A percentile compares a stretch with the other conserved stretches of the same genome.
Conservation (phyloP, 2,329 filamentous ascomycete genomes). For the Trichocomaceae sp. region DNA sequence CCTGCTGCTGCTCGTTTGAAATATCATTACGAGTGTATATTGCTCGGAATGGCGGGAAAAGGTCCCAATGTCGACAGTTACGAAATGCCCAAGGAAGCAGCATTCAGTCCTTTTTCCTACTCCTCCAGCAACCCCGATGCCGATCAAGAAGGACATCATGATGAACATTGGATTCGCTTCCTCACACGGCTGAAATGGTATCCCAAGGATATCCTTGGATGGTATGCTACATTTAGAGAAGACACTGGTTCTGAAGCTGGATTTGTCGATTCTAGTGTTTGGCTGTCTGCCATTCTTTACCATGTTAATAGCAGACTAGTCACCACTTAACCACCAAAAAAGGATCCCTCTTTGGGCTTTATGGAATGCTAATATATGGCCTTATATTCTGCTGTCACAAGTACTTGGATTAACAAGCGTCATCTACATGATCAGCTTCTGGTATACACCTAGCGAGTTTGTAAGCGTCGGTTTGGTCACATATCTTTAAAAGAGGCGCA, state of each 20-base stretch:
- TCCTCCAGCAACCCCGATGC: too few species aligned
- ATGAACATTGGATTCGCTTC: constrained; percentile 14
- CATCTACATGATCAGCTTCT: constrained; percentile 17
- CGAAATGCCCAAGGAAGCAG: too few species aligned
- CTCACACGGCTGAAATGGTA: constrained; percentile 16
- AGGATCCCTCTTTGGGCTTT: too few species aligned
- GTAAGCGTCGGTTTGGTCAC: constrained; percentile 22
- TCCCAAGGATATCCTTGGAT: constrained; percentile 11
- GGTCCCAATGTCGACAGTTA: too few species aligned
- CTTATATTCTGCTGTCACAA: too few species aligned
- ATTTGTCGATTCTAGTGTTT: constrained; percentile 40
- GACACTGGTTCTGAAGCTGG: constrained; percentile 43
- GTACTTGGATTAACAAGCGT: constrained; percentile 40
- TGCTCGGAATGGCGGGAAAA: too few species aligned
- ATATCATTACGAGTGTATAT: background rate
- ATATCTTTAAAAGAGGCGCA: constrained; percentile 4
- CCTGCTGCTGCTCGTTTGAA: too few species aligned
- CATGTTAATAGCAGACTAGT: too few species aligned
- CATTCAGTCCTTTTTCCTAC: too few species aligned
- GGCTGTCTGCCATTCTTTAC: constrained; percentile 43
- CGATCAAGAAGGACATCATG: background rate
- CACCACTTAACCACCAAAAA: too few species aligned
- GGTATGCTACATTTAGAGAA: constrained; percentile 31
- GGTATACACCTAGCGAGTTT: constrained; percentile 23
- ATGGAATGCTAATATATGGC: too few species aligned